These are phyloP conservation scores for Lachancea sp. DNA, from an alignment of 805 yeast genomes.

Conservation along the genomic window DNA sequence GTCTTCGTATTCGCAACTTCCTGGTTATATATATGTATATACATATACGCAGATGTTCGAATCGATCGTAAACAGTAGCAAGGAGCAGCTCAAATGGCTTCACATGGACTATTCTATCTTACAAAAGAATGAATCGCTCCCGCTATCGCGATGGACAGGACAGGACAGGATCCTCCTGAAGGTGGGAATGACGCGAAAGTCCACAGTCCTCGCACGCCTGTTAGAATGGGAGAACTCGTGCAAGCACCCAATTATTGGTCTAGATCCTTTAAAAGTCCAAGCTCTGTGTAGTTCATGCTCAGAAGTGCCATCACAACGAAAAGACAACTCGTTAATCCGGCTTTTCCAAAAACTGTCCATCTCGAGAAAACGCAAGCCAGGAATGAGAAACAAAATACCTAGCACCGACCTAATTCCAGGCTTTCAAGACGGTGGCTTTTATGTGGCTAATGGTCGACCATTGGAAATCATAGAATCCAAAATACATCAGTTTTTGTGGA, in stretches of 20 bases:
- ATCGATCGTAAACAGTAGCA: background rate
- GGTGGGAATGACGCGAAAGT: slow-evolving; percentile 29
- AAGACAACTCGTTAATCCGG: slow-evolving; percentile 5
- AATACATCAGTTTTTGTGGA: slow-evolving; percentile 27
- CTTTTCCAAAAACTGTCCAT: slow-evolving; percentile 14
- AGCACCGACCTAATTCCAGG: slow-evolving; percentile 5
- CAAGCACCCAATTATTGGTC: slow-evolving; percentile 22
- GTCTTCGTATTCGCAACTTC: slow-evolving; percentile 2
- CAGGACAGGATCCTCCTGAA: slow-evolving; percentile 23
- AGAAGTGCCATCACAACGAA: background rate
- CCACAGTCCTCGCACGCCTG: slow-evolving; percentile 21
- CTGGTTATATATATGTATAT: slow-evolving; percentile 27
- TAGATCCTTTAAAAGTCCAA: slow-evolving; percentile 23
- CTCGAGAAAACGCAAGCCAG: background rate
- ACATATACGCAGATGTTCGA: slow-evolving; percentile 17
- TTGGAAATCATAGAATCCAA: slow-evolving; percentile 19
- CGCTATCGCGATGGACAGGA: slow-evolving; percentile 17
- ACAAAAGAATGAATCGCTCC: background rate
- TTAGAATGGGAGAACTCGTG: slow-evolving; percentile 27
- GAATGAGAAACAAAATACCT: background rate
- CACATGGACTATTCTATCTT: slow-evolving; percentile 9
- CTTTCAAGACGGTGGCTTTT: slow-evolving; percentile 25
- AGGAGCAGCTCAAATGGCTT: slow-evolving; percentile 5
- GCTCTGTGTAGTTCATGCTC: background rate
- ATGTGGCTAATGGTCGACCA: slow-evolving; percentile 13